Base-by-base conservation (phyloP, 2,329 filamentous ascomycete genomes). In the Xylaria sp. region DNA sequence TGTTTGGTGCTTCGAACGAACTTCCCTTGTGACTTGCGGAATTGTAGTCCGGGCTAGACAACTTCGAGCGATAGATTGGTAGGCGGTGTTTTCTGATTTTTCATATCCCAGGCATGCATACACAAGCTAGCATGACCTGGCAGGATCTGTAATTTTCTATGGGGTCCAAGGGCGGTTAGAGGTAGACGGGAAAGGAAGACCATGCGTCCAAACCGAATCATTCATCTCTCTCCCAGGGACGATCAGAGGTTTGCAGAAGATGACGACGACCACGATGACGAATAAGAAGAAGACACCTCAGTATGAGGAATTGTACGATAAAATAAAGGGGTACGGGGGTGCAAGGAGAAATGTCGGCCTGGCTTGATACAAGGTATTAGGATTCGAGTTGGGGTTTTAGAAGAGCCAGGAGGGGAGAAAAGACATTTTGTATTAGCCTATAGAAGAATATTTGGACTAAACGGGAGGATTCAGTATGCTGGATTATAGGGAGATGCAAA, bases 31-130 rank as follows among this genome's bases (percentile, higher is more conserved):
- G 42, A 20, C 10, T 51, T 50, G 13, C 15, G 20, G 27, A n/a
- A 54, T 54, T 15, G 27, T 47, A 13, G 51, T 47, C 29, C 29
- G 36, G 38, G 39, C 38, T 38, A 25, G 27, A 29, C 13, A 33
- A 36, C 20, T 10, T 54, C 27, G 49, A 54, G 49, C 38, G 38
- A 54, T 54, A 61, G 29, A 54, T 54, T 33, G 7, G 38, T 20
- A 38, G 49, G 29, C 59, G 50, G 49, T 39, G 49, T 61, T 61
- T 44, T 31, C 39, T 36, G 38, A 29, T 17, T 27, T 54, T 61
- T 42, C 13, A 44, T 53, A 31, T 29, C 27, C 9, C 33, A 15
- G 31, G 15, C 25, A 50, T 53, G 25, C 33, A 51, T 51, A 42
- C 7, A 6, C 10, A n/a, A 47, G 42, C 42, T 6, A 38, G 42